Conservation (phyloP, 352 stramenopile genomes). For the Aphanomyces cochlioides region DNA sequence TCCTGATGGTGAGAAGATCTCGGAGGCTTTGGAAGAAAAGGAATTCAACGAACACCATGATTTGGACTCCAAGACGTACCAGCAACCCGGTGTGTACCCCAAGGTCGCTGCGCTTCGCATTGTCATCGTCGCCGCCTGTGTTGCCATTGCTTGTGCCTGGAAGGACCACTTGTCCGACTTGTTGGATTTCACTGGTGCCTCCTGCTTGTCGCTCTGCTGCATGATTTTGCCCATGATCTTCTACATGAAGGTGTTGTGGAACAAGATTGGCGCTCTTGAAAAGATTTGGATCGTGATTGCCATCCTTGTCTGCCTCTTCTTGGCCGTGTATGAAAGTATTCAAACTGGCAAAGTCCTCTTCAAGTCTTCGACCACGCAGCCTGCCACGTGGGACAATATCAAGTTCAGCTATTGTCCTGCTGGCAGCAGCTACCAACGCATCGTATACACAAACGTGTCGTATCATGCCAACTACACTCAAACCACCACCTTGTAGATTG, state of each 20-base stretch:
- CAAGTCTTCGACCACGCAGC: neutral
- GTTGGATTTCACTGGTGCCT: neutral
- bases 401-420: neutral
- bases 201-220: neutral
- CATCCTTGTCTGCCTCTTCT: neutral
- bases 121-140: neutral
- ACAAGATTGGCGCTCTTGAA: neutral
- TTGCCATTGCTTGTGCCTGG: neutral
- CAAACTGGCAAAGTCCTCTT: neutral
- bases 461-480: neutral
- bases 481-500: no score
- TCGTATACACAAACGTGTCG: neutral
- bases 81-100: neutral
- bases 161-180: slow-evolving; percentile 2
- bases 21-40: neutral
- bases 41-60: neutral
- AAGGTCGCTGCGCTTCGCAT: neutral
- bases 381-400: neutral
- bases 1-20: neutral
- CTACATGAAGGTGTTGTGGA: neutral
- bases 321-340: neutral
- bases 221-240: neutral
- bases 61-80: neutral
- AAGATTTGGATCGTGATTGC: neutral
- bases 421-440: neutral